phyloP scores from a whole-genome alignment of 2,329 filamentous ascomycete genomes.

The Akanthomyces muscarius region DNA sequence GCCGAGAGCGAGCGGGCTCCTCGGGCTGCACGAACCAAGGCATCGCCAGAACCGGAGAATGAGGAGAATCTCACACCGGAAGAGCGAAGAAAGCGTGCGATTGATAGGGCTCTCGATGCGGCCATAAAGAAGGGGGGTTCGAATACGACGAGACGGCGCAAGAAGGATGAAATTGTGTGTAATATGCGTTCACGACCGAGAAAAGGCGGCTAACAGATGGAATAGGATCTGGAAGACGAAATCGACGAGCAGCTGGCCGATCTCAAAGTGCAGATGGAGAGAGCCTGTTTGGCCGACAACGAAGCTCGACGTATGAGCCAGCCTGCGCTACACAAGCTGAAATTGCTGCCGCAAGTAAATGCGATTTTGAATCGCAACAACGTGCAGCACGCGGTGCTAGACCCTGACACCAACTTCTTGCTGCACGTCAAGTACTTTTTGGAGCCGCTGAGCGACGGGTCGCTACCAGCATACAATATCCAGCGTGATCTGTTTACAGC shows the following conservation, averaged over 20 bases:
- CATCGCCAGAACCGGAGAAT: constrained; percentile 58
- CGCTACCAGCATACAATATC: constrained; percentile 92
- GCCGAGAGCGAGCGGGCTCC: constrained; percentile 46
- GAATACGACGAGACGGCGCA: constrained; percentile 65
- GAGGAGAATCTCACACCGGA: constrained; percentile 80
- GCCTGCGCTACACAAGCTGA: constrained; percentile 88
- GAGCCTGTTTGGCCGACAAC: constrained; percentile 83
- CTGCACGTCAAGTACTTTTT: constrained; percentile 96
- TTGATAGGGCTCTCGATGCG: constrained; percentile 83
- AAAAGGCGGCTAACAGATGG: constrained; percentile 24
- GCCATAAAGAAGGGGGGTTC: constrained; percentile 69
- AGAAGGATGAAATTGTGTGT: constrained; percentile 83
- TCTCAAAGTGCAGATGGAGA: constrained; percentile 85
- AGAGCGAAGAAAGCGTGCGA: constrained; percentile 75
- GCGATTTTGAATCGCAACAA: constrained; percentile 86
- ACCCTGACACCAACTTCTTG: constrained; percentile 91
- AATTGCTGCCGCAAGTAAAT: constrained; percentile 87
- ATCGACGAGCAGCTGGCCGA: constrained; percentile 86
- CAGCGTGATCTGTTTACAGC: constrained; percentile 89
- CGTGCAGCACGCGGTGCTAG: constrained; percentile 77
- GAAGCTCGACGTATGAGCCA: constrained; percentile 71
- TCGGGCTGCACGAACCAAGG: constrained; percentile 43
- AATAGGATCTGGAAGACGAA: constrained; percentile 79
- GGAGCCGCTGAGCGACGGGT: constrained; percentile 90
- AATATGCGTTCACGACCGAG: neutral